Conservation (phyloP, 2,329 filamentous ascomycete species). For the Trichoderma citrinoviride region DNA sequence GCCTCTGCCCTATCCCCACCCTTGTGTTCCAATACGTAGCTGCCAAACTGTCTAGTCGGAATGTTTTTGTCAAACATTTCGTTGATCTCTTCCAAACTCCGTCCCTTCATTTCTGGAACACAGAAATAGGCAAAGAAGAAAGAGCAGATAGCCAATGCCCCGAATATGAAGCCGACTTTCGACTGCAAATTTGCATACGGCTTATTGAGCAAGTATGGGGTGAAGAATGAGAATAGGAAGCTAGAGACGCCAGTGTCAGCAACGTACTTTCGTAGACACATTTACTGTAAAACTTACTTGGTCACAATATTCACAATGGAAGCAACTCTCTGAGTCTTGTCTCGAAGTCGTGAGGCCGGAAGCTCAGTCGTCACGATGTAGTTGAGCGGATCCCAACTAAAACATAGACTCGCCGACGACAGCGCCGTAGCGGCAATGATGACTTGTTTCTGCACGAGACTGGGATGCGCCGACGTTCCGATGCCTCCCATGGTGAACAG, state of each 20-base stretch:
- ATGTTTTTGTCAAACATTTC: conserved; percentile 15
- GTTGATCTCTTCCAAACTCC: conserved; percentile 10
- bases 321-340: conserved; percentile 10
- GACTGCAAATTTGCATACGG: conserved; percentile 5
- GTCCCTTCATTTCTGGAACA: conserved; percentile 5
- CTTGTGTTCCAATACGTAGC: not conserved
- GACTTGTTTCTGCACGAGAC: conserved; percentile 2
- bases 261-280: too few species aligned
- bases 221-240: conserved; percentile 14
- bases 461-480: not conserved
- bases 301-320: conserved; percentile 7
- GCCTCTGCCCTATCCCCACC: not conserved
- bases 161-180: conserved; percentile 14
- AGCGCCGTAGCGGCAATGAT: conserved; percentile 1
- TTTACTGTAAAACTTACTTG: not conserved
- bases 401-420: conserved; percentile 5
- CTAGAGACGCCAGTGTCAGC: not conserved
- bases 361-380: conserved; percentile 16
- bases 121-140: conserved; percentile 14
- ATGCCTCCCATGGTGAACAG: conserved; percentile 16
- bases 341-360: conserved; percentile 7
- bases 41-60: not conserved
- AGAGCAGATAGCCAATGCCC: conserved; percentile 1
- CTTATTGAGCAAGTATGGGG: conserved; percentile 4
- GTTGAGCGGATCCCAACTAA: conserved; percentile 11